phyloP scores from a whole-genome alignment of 2,329 filamentous ascomycete genomes.

The Akanthomyces dipterigenus region DNA sequence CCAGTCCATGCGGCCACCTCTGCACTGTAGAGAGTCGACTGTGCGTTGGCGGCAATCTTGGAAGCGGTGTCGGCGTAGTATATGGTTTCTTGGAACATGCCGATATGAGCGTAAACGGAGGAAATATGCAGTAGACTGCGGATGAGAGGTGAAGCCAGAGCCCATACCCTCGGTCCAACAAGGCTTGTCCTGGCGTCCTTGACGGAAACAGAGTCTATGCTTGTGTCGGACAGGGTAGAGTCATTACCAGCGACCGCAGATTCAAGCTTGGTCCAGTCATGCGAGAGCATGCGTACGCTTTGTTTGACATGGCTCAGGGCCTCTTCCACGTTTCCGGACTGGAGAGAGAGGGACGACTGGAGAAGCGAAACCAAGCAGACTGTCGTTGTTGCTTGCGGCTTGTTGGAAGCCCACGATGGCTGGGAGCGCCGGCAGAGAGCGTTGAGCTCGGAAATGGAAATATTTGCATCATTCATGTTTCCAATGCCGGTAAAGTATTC shows the following conservation, averaged over 20 bases:
- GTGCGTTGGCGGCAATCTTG: constrained; percentile 64
- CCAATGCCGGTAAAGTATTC: constrained; percentile 68
- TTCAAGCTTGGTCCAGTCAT: constrained; percentile 50
- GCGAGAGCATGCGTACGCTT: constrained; percentile 48
- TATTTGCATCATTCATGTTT: constrained; percentile 54
- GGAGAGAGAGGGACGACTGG: constrained; percentile 59
- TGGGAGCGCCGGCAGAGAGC: constrained; percentile 25
- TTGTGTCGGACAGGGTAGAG: constrained; percentile 24
- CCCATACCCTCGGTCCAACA: constrained; percentile 66
- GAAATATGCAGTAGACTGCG: constrained; percentile 67
- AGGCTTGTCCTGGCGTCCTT: constrained; percentile 16
- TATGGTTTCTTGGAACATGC: constrained; percentile 79
- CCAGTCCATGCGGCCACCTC: constrained; percentile 50
- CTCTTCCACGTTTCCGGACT: constrained; percentile 51
- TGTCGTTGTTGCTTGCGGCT: constrained; percentile 25
- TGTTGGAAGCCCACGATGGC: constrained; percentile 28
- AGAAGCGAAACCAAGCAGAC: constrained; percentile 39
- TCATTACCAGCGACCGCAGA: constrained; percentile 20
- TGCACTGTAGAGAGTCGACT: constrained; percentile 51
- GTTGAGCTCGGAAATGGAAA: constrained; percentile 24
- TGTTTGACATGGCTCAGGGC: constrained; percentile 52
- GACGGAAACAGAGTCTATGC: constrained; percentile 21
- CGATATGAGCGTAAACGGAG: constrained; percentile 72
- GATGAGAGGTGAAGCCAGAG: constrained; percentile 66
- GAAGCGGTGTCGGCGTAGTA: constrained; percentile 82